Evolutionary conservation across 2,329 filamentous ascomycete species (phyloP), one percentile per base, ranked within the genome.

Genomic region (Aspergillus eucalypticola): DNA sequence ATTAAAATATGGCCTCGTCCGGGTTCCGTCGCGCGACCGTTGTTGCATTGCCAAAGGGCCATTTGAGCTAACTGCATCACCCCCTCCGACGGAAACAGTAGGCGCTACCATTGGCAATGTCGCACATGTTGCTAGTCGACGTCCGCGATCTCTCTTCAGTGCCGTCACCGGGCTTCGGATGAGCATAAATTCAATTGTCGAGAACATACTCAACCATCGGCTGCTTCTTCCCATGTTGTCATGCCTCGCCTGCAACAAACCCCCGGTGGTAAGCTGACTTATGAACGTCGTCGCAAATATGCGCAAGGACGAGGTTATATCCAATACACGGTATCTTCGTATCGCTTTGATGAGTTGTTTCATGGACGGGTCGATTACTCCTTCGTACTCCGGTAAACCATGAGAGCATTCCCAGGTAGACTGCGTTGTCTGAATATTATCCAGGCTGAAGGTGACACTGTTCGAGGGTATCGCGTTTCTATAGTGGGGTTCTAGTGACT

Each of bases 271-370:
- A 29, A 62, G 29, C 17, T 23, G 10, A 3, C 35, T 11, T 21
- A 60, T n/a, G 5, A 67, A 60, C 3, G 60, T 54, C 17, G 54
- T 32, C 2, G 56, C 57, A 17, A 66, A 63, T 5, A 54, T 59
- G 0, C 52, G 39, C 5, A 67, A 21, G 0, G 53, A 57, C 3
- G 27, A 25, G 10, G 55, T 53, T 10, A 67, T 15, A 32, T 63
- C 59, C 1, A 66, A 2, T 2, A 25, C 25, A 1, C 54, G 54
- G 11, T 62, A 51, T 23, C 48, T 49, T 38, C 54, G 50, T n/a
- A 67, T 42, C 5, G 60, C 58, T 3, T n/a, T 17, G 6, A 66
- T 13, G 8, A 66, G 58, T 13, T 59, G 51, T 5, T 48, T 23
- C 21, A 54, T 19, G 10, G 58, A 27, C 1, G 8, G 41, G 29